Conservation (phyloP, 805 yeast genomes). For the Candida arabinofermentans region DNA sequence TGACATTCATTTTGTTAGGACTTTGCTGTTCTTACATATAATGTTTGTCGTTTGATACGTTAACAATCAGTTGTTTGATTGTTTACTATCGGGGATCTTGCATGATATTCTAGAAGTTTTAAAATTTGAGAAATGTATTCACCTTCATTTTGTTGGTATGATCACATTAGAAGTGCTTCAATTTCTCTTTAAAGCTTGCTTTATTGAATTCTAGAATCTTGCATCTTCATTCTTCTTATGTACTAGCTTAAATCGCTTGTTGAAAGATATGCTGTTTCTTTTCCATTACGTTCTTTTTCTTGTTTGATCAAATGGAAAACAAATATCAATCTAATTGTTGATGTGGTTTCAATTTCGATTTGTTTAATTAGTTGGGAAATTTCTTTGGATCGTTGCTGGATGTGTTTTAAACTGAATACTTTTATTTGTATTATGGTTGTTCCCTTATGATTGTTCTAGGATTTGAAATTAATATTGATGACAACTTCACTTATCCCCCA, state of each 20-base stretch:
- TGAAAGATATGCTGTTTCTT: not conserved
- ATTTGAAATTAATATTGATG: not conserved
- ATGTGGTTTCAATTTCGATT: not conserved
- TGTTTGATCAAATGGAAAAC: no score
- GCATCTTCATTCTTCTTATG: not conserved
- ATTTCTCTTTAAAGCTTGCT: not conserved
- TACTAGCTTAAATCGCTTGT: not conserved
- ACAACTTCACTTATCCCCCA: not conserved
- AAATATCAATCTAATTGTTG: no score
- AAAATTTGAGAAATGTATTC: no score
- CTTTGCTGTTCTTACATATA: no score
- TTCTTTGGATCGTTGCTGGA: not conserved
- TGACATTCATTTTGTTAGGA: no score
- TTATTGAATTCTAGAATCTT: not conserved
- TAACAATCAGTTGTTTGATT: no score
- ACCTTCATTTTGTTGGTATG: no score
- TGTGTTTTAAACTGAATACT: not conserved
- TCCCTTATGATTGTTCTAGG: not conserved
- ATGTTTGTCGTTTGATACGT: no score
- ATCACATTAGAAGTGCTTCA: not conserved
- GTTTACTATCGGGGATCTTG: not conserved
- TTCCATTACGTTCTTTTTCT: no score
- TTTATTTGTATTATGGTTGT: not conserved
- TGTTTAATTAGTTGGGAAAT: not conserved
- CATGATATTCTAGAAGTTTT: no score